Evolutionary conservation across 768 basidiomycete genomes (phyloP).

Genomic region (Amanita inopinata): DNA sequence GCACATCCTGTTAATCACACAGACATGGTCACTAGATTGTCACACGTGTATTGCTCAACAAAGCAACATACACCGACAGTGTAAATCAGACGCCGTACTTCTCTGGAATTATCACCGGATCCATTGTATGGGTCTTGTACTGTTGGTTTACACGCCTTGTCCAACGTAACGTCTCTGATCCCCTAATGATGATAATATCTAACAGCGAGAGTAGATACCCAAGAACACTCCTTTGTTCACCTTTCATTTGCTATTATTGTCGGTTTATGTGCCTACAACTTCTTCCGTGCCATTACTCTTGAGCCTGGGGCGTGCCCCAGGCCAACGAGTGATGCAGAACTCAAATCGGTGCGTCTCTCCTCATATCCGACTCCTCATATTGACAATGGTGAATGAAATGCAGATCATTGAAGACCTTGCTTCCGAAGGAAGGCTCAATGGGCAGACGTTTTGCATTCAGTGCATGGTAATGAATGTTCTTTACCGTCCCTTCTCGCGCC

Average conservation of each 20-base stretch:
- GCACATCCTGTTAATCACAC: constrained; percentile 5
- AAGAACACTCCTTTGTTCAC: constrained; percentile 67
- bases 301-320: constrained; percentile 86
- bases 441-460: constrained; percentile 92
- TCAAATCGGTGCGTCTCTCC: constrained; percentile 61
- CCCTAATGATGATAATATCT: background rate
- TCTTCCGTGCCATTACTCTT: constrained; percentile 80
- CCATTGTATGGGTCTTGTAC: constrained; percentile 79
- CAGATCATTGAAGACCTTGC: constrained; percentile 88
- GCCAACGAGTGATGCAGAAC: constrained; percentile 71
- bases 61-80: constrained; percentile 70
- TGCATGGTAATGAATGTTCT: constrained; percentile 66
- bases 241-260: constrained; percentile 64
- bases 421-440: constrained; percentile 80
- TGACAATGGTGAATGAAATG: background rate
- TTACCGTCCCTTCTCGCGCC: constrained; percentile 14
- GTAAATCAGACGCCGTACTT: constrained; percentile 89
- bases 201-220: constrained; percentile 44
- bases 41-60: constrained; percentile 77
- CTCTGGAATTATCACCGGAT: constrained; percentile 78
- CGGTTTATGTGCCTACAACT: constrained; percentile 75
- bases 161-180: constrained; percentile 37
- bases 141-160: constrained; percentile 76
- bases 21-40: constrained; percentile 43
- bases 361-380: background rate